A percentile compares a stretch with the other conserved stretches of the same genome.
Conservation (phyloP, 2,329 filamentous ascomycete species). For the Elsinoe batatas region DNA sequence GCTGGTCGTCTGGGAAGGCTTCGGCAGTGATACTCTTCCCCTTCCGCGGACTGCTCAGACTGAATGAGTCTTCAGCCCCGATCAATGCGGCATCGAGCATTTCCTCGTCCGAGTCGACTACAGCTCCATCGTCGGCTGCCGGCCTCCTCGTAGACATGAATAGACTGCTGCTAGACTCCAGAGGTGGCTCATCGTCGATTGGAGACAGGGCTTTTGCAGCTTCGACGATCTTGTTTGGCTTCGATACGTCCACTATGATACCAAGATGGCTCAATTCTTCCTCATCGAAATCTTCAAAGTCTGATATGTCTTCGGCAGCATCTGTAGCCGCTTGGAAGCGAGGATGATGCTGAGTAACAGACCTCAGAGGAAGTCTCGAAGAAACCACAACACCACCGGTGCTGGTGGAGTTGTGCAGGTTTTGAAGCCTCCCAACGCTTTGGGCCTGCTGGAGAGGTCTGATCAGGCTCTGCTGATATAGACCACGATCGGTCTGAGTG, state of each 20-base stretch:
- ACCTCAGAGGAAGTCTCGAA: neutral
- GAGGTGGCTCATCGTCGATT: neutral
- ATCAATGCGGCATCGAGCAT: constrained; percentile 17
- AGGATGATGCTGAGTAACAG: neutral
- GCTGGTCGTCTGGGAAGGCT: neutral
- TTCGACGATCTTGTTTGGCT: neutral
- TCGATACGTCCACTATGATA: neutral
- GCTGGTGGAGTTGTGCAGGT: neutral
- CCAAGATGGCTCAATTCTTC: neutral
- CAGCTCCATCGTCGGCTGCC: neutral
- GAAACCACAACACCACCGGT: no score
- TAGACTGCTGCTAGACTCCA: neutral
- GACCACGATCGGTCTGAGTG: neutral
- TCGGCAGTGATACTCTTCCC: neutral
- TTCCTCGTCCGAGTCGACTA: constrained; percentile 14
- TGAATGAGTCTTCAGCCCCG: constrained; percentile 15
- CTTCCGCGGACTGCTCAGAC: neutral
- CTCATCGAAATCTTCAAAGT: constrained; percentile 3
- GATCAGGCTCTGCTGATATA: neutral
- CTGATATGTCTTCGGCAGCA: neutral
- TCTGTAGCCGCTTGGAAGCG: neutral
- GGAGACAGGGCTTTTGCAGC: neutral
- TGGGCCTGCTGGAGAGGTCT: neutral
- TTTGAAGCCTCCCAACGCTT: neutral
- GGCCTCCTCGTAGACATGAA: neutral